Evolutionary conservation across 371 early-diverging fungal species (phyloP), one percentile per base, ranked within the genome.

Genomic region (Catenaria anguillulae): DNA sequence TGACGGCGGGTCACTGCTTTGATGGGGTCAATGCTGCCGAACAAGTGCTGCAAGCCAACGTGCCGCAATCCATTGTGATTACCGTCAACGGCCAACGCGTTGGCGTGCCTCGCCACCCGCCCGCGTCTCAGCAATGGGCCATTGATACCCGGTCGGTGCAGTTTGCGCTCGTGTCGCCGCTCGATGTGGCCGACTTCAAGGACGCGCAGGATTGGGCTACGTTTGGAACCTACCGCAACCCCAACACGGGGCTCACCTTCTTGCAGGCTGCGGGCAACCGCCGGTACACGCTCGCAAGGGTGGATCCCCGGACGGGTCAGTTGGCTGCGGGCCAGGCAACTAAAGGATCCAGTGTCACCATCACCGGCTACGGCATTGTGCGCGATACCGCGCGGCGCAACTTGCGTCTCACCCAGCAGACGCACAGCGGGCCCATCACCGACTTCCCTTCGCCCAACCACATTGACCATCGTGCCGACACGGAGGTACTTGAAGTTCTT

Each of bases 1-100:
- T 60, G 43, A 21, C 55, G 24, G 62, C 62, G 34, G 62, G 62
- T 5, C 60, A 60, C 33, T 60, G 60, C 46, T 60, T 60, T 13
- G 56, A 56, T n/a, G 56, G 37, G 2, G 56, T 35, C 31, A n/a
- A 56, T 10, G 56, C 34, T 21, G 23, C 56, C 23, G 23, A 34
- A n/a, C 56, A n/a, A 24, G 37, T 56, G 26, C 23, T 62, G 24
- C 62, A 62, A 35, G 0, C 26, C 62, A 29, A 60, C 29, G 54
- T 55, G 12, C 62, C 62, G 17, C 29, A 17, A 17, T 40, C 60
- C 12, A 42, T 13, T 19, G 43, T 60, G 29, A 33, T 55, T 4
- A 17, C 23, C 33, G 17, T 21, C 19, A 10, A 15, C 31, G 29
- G 33, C 33, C 12, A 12, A 19, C 17, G 33, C 4, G 33, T 55